Base-by-base conservation (phyloP, 495 filamentous ascomycete genomes). In the Penicillium subrubescens region DNA sequence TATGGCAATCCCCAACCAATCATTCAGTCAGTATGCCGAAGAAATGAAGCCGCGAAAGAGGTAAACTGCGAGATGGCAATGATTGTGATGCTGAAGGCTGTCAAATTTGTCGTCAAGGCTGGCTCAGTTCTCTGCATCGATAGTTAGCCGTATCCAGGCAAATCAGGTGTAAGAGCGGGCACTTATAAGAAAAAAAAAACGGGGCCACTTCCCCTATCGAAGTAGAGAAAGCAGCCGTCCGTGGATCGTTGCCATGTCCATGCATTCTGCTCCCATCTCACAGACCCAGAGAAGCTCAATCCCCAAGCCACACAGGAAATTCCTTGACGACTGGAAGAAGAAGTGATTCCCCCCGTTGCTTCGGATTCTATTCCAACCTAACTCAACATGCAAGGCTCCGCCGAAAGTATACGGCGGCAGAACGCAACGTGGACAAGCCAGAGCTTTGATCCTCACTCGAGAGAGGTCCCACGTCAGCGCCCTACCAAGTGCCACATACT, bases 361-460 rank as follows among this genome's bases (percentile, higher is more conserved):
- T 61, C 52, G 35, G 60, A 60, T 61, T 58, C 52, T 37, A 65
- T 35, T 56, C 59, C 50, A 60, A 57, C 48, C 46, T 19, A 57
- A 60, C 63, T 53, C 44, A 23, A 31, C n/a, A 6, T 43, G 37
- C 37, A 51, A 68, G 61, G 41, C 41, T 54, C n/a, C 15, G 21
- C n/a, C 23, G 39, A 59, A 52, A 59, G 52, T 56, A 65, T 52
- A 46, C 37, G 64, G 27, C 64, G 57, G 55, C 65, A 63, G 64
- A 69, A 48, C 62, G 39, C 52, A 54, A 62, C 59, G 73, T 85
- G 81, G 92, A 96, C 91, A 95, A 94, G 93, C 85, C 93, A 80
- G 91, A 88, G 80, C 93, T 93, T 94, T 97, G 93, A 97, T 87
- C 82, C 92, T 91, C 92, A 93, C 91, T 88, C 90, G 69, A 88